These are phyloP conservation scores for Paracamarosporium sp. DNA, from an alignment of 2,329 filamentous ascomycete species.

Conservation along the genomic window DNA sequence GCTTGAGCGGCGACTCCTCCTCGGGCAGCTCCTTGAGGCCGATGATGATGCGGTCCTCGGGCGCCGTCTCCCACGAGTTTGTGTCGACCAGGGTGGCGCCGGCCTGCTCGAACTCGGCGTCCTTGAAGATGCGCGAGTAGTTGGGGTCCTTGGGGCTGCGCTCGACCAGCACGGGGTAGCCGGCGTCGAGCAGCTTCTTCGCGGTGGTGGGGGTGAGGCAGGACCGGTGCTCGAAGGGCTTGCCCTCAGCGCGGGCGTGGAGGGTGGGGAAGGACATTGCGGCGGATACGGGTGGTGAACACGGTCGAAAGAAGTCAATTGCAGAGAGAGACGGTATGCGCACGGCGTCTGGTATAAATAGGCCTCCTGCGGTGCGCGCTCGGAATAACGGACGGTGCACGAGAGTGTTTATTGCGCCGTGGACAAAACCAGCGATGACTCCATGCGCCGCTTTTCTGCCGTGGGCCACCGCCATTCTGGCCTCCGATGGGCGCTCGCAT, in stretches of 20 bases:
- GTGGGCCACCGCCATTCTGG: slow-evolving; percentile 3
- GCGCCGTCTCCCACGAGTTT: slow-evolving; percentile 46
- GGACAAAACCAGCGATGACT: slow-evolving; percentile 26
- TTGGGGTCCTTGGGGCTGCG: slow-evolving; percentile 46
- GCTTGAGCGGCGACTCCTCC: slow-evolving; percentile 45
- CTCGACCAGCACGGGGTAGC: slow-evolving; percentile 50
- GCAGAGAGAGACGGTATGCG: slow-evolving; percentile 5
- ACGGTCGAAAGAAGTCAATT: slow-evolving; percentile 18
- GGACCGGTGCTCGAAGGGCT: slow-evolving; percentile 50
- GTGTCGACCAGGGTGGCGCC: slow-evolving; percentile 48
- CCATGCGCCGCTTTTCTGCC: slow-evolving; percentile 28
- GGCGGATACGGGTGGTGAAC: background rate
- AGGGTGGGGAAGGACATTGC: slow-evolving; percentile 46
- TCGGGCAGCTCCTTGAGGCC: slow-evolving; percentile 52
- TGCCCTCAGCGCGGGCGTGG: slow-evolving; percentile 51
- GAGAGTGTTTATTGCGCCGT: slow-evolving; percentile 9
- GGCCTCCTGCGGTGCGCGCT: slow-evolving; percentile 10
- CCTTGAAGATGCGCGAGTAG: slow-evolving; percentile 50
- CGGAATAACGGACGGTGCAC: slow-evolving; percentile 28
- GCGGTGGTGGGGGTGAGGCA: slow-evolving; percentile 48
- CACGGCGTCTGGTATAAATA: slow-evolving; percentile 8
- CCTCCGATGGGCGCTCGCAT: slow-evolving; percentile 3
- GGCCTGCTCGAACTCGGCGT: slow-evolving; percentile 47
- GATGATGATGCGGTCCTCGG: slow-evolving; percentile 49
- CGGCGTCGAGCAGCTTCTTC: slow-evolving; percentile 49